These are phyloP conservation scores for Chalara sp. DNA, from an alignment of 2,329 filamentous ascomycete genomes.

Conservation along the genomic window DNA sequence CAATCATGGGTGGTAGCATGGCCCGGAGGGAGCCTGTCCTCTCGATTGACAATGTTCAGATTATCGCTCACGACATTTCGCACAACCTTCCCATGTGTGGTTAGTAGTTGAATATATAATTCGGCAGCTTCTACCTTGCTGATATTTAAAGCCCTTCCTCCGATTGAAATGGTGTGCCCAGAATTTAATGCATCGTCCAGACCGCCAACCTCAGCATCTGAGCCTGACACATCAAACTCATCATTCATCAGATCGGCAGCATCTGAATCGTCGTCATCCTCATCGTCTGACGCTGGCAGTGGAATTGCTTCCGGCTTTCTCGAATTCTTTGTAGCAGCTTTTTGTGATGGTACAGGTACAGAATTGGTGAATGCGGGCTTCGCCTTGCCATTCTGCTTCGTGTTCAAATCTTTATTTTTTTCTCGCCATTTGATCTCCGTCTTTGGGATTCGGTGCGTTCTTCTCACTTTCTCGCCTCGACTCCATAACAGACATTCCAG, in stretches of 20 bases:
- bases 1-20: too few species aligned
- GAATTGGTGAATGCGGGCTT: slow-evolving; percentile 30
- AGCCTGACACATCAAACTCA: slow-evolving; percentile 29
- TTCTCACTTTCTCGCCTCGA: slow-evolving; percentile 40
- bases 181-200: slow-evolving; percentile 53
- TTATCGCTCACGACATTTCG: too few species aligned
- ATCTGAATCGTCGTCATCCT: slow-evolving; percentile 35
- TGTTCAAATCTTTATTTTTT: slow-evolving; percentile 27
- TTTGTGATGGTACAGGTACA: slow-evolving; percentile 23
- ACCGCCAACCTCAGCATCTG: slow-evolving; percentile 26
- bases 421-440: slow-evolving; percentile 39
- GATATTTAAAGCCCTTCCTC: too few species aligned
- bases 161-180: slow-evolving; percentile 1
- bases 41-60: too few species aligned
- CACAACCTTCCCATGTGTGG: too few species aligned
- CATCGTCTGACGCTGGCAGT: slow-evolving; percentile 32
- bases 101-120: too few species aligned
- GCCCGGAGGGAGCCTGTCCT: too few species aligned
- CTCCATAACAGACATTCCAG: slow-evolving; percentile 57
- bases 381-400: slow-evolving; percentile 28
- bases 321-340: slow-evolving; percentile 29
- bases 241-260: slow-evolving; percentile 40
- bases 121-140: too few species aligned
- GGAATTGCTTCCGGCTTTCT: slow-evolving; percentile 35
- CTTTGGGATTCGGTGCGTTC: slow-evolving; percentile 50